Base-by-base conservation (phyloP, 495 filamentous ascomycete genomes). In the Haplographium delicatum region DNA sequence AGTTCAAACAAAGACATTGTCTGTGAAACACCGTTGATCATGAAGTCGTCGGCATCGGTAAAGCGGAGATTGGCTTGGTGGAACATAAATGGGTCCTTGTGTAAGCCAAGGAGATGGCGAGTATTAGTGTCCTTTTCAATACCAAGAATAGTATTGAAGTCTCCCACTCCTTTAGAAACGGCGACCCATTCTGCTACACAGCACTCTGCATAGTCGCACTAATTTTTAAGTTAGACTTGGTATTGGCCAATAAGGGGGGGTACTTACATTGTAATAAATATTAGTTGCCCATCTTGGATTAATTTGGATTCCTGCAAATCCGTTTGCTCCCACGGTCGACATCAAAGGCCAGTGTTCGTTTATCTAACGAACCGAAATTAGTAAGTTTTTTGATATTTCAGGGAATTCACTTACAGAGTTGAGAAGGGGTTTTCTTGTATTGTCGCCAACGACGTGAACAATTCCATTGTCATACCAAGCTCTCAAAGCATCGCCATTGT, bases 1-100 rank as follows among this genome's bases (percentile, higher is more conserved):
- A 72, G 74, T 55, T 83, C 78, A 44, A 82, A 65, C 27, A 84
- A 68, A 1, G 77, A 81, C 41, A 75, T 69, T 47, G 74, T 62
- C 5, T 50, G 62, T 1, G 65, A 59, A 4, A 69, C 68, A 15
- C 76, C 71, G 46, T 81, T 82, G 47, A 84, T 63, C 15, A 69
- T 76, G 45, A 75, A 71, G 1, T 59, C 47, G 3, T 56, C 58
- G 1, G 73, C 69, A 33, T 74, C 76, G 19, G 62, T 58, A 26
- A 76, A 73, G 52, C 75, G 74, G 45, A 84, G 57, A 59, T 84
- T 83, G 45, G 78, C 79, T 61, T 84, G 81, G 44, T 75, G 72
- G 62, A 74, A 74, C 72, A 74, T 74, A 64, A 57, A 75, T 0
- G 58, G 61, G 40, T 79, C 80, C 39, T 71, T 74, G 45, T 75